Base-by-base conservation (phyloP, 2,329 filamentous ascomycete species). In the Dothistroma septosporum region DNA sequence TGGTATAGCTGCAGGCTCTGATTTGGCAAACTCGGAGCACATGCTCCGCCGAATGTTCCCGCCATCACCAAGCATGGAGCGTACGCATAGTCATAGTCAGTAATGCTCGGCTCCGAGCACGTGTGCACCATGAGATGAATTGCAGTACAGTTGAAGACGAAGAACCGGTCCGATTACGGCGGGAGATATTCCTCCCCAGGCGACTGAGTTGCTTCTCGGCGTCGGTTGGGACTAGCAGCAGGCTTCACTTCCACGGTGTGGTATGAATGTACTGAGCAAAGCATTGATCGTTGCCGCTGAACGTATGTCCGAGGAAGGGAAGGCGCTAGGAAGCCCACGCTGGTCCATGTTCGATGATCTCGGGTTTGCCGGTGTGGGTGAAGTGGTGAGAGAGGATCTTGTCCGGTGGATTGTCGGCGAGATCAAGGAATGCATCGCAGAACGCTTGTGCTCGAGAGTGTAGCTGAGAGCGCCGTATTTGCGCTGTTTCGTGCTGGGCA, bases 311-410 rank as follows among this genome's bases (percentile, higher is more conserved):
- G 24, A 57, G 41, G 46, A 57, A 57, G 9, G 55, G 55, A 24
- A 57, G 55, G 19, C 55, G 55, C 16, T 47, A 12, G 8, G 55
- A 50, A 21, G 55, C 55, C 55, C 56, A 58, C n/a, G 28, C 16
- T 11, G 56, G 48, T 32, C 56, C 56, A 21, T 58, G 48, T 41
- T 58, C 56, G 6, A 33, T 58, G 47, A 58, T 58, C 28, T 31
- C 22, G 8, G 56, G 56, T 16, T 32, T 58, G 32, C 24, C 19
- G 24, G 31, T 31, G 10, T 35, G 22, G 19, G 56, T 53, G 48
- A 58, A 53, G 56, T 58, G 56, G 14, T 58, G 48, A 6, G 56
- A 41, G 4, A 53, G 56, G 48, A 58, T 37, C 35, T 53, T 58
- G 19, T 21, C 33, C 10, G 56, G 56, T 44, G 56, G 56, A 21